Percentiles rank a stretch among this genome's conserved stretches.
These are phyloP conservation scores for Polyrhizophydium stewartii DNA, from an alignment of 371 early-diverging fungal genomes.

Conservation along the genomic window DNA sequence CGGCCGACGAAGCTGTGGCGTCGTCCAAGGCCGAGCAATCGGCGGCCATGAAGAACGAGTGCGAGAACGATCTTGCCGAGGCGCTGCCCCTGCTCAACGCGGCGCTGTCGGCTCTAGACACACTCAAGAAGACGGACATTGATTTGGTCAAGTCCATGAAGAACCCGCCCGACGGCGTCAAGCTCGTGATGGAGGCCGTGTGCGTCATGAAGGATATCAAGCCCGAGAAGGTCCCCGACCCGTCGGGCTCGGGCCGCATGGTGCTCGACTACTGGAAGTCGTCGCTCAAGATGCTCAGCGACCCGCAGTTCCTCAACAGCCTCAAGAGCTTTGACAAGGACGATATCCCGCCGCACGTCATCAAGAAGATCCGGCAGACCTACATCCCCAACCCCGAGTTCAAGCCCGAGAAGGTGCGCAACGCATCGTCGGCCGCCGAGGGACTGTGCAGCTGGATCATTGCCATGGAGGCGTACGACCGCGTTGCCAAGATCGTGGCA, in stretches of 20 bases:
- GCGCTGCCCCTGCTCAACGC: slow-evolving; percentile 51
- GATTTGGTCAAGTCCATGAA: slow-evolving; percentile 61
- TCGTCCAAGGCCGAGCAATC: slow-evolving; percentile 46
- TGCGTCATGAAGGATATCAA: slow-evolving; percentile 59
- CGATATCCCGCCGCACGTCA: slow-evolving; percentile 44
- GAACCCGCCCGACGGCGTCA: slow-evolving; percentile 59
- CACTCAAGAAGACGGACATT: slow-evolving; percentile 52
- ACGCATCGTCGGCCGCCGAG: slow-evolving; percentile 61
- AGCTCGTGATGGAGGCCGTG: slow-evolving; percentile 58
- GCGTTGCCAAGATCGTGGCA: slow-evolving; percentile 54
- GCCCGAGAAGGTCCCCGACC: slow-evolving; percentile 54
- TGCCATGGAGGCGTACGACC: slow-evolving; percentile 60
- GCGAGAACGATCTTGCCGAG: slow-evolving; percentile 48
- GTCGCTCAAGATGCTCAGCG: slow-evolving; percentile 47
- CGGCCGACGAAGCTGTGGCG: slow-evolving; percentile 52
- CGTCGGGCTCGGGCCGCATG: slow-evolving; percentile 51
- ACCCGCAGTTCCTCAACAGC: slow-evolving; percentile 46
- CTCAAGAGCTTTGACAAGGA: slow-evolving; percentile 49
- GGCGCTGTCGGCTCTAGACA: slow-evolving; percentile 50
- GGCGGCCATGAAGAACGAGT: slow-evolving; percentile 47
- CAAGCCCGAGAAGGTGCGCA: slow-evolving; percentile 55
- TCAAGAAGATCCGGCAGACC: slow-evolving; percentile 43
- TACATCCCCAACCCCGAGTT: slow-evolving; percentile 56
- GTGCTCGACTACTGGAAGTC: slow-evolving; percentile 56
- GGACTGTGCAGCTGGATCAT: slow-evolving; percentile 57